Percentiles rank a stretch among this genome's conserved stretches.
Evolutionary conservation across 1,284 basidiomycete species (phyloP).

Genomic region (Phellinidium pouzarii): DNA sequence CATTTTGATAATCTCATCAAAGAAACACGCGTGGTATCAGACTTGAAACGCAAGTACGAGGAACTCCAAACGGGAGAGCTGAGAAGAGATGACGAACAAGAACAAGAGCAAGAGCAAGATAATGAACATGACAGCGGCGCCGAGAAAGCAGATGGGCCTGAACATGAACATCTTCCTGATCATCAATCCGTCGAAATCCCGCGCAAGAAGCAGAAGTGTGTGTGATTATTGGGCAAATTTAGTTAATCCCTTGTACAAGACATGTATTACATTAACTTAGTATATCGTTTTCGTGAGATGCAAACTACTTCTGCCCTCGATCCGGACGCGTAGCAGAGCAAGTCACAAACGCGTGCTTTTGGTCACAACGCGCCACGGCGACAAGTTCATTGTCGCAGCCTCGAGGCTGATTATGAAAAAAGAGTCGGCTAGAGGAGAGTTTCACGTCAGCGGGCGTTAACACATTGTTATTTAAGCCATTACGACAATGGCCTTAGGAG

Average conservation of each 20-base stretch:
- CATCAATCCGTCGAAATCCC: too few species aligned
- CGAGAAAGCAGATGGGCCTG: not conserved
- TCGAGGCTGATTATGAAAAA: not conserved
- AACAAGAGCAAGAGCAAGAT: not conserved
- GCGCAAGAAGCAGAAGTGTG: too few species aligned
- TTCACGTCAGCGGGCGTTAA: not conserved
- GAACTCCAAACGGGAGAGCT: not conserved
- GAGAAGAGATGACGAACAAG: not conserved
- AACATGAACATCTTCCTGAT: not conserved
- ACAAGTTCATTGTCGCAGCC: not conserved
- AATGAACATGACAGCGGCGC: not conserved
- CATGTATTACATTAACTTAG: too few species aligned
- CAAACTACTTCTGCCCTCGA: not conserved
- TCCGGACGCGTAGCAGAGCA: not conserved
- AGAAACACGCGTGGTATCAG: not conserved
- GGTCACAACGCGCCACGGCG: conserved; percentile 2
- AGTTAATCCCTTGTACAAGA: too few species aligned
- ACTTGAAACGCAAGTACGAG: not conserved
- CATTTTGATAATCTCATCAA: conserved; percentile 35
- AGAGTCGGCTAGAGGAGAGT: not conserved
- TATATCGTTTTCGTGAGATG: not conserved
- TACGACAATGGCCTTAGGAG: not conserved
- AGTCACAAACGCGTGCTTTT: conserved; percentile 2
- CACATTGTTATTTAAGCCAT: not conserved
- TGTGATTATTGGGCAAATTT: too few species aligned